Base-by-base conservation (phyloP, 805 yeast genomes). In the Yarrowia osloensis region DNA sequence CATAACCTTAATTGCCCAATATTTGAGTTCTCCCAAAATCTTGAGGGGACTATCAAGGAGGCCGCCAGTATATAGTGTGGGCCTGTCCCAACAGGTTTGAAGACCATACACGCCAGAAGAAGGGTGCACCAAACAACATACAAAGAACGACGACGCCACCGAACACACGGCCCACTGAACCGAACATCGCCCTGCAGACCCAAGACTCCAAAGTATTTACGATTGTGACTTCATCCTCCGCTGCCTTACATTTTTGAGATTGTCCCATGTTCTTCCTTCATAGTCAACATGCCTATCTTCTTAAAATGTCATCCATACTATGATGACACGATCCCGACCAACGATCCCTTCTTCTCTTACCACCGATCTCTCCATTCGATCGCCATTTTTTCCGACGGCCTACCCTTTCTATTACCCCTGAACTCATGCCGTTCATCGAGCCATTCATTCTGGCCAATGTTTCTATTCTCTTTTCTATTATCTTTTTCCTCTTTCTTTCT, bases 361-460 rank as follows among this genome's bases (percentile, higher is more conserved):
- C n/a, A 17, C 29, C 50, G 33, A 46, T 26, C 50, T 26, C 50
- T 15, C 7, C 31, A 26, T 46, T 15, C 50, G 33, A 46, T 46
- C 50, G 15, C 50, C 33, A n/a, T n/a, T 22, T 40, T 46, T 46
- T 7, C 26, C 50, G 33, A 46, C 50, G 50, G 50, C 50, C 11
- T 5, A 29, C 26, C 46, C 4, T 17, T 26, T 22, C 49, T 44
- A 24, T 26, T 46, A 12, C 17, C 33, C n/a, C 31, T 9, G 19
- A 13, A 26, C 19, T 42, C 15, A 9, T 22, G 50, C 50, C 50
- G 50, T 17, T 46, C 50, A 46, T 33, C 33, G 50, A 26, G 50
- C 50, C 50, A 46, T 46, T 46, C 15, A 24, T 46, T 46, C n/a
- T 46, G 50, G 50, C 31, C 33, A 17, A 46, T 46, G 50, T 46